phyloP scores from a whole-genome alignment of 352 stramenopile genomes.

The Globisporangium emineosum region DNA sequence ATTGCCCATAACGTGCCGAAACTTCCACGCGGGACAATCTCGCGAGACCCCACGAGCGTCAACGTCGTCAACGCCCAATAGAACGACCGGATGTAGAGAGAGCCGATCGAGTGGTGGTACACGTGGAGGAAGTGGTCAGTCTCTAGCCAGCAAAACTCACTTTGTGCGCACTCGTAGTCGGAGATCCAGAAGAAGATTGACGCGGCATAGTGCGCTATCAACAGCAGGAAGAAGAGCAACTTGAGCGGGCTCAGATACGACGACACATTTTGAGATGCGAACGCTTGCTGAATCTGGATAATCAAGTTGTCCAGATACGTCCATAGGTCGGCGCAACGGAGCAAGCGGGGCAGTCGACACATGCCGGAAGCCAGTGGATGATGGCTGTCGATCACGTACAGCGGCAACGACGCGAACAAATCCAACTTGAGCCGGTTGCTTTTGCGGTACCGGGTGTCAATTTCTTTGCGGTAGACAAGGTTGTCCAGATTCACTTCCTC shows the following conservation, averaged over 20 bases:
- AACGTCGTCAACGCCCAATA: conserved; percentile 76
- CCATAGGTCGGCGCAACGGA: conserved; percentile 53
- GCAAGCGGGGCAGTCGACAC: conserved; percentile 51
- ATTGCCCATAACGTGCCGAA: conserved; percentile 56
- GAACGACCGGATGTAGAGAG: conserved; percentile 63
- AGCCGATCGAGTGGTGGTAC: conserved; percentile 44
- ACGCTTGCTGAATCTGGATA: conserved; percentile 63
- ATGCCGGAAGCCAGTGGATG: conserved; percentile 24
- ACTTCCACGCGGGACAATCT: conserved; percentile 43
- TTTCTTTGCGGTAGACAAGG: conserved; percentile 31
- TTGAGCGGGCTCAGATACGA: conserved; percentile 68
- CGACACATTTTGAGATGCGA: conserved; percentile 63
- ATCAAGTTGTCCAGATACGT: conserved; percentile 61
- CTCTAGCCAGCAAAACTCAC: conserved; percentile 51
- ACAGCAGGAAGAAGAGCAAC: conserved; percentile 63
- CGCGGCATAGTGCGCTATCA: conserved; percentile 56
- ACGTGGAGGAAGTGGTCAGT: conserved; percentile 58
- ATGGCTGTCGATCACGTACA: conserved; percentile 42
- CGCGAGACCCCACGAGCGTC: conserved; percentile 51
- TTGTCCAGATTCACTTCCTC: conserved; percentile 44
- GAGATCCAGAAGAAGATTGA: conserved; percentile 76
- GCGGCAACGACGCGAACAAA: conserved; percentile 46
- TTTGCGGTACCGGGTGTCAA: conserved; percentile 35
- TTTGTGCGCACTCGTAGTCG: conserved; percentile 42
- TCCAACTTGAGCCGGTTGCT: conserved; percentile 46